These are phyloP conservation scores for Ogataea glucozyma DNA, from an alignment of 805 yeast genomes.

Conservation along the genomic window DNA sequence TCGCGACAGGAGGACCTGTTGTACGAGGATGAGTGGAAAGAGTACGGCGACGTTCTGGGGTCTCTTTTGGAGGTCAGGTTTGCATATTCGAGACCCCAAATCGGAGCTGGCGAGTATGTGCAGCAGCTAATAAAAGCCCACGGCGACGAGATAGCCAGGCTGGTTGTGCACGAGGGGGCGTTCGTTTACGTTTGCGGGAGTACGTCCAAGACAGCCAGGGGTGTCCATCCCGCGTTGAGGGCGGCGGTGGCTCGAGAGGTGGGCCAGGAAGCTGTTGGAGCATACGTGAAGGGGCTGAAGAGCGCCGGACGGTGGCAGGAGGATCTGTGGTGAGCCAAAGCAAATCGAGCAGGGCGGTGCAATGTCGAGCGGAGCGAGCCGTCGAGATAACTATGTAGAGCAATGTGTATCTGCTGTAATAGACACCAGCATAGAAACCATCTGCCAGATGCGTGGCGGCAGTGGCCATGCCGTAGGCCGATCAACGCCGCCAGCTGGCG, in stretches of 20 bases:
- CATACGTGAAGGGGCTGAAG: conserved; percentile 68
- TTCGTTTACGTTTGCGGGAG: conserved; percentile 93
- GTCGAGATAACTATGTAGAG: no score
- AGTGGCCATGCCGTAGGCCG: no score
- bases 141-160: conserved; percentile 47
- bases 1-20: conserved; percentile 66
- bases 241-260: conserved; percentile 49
- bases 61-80: conserved; percentile 62
- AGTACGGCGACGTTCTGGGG: conserved; percentile 52
- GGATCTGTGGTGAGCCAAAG: conserved; percentile 78
- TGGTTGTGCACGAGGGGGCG: conserved; percentile 57
- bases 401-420: no score
- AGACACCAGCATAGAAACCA: no score
- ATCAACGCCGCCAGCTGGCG: no score
- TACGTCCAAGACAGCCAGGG: conserved; percentile 88
- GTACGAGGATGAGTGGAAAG: conserved; percentile 81
- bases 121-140: conserved; percentile 68
- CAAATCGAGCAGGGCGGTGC: no score
- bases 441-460: no score
- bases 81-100: conserved; percentile 71
- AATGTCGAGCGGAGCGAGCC: no score
- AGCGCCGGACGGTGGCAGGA: conserved; percentile 87
- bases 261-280: conserved; percentile 58
- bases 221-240: conserved; percentile 68
- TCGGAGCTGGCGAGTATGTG: conserved; percentile 63